Conservation (phyloP, 441 rosid species). For the Iberis amara region DNA sequence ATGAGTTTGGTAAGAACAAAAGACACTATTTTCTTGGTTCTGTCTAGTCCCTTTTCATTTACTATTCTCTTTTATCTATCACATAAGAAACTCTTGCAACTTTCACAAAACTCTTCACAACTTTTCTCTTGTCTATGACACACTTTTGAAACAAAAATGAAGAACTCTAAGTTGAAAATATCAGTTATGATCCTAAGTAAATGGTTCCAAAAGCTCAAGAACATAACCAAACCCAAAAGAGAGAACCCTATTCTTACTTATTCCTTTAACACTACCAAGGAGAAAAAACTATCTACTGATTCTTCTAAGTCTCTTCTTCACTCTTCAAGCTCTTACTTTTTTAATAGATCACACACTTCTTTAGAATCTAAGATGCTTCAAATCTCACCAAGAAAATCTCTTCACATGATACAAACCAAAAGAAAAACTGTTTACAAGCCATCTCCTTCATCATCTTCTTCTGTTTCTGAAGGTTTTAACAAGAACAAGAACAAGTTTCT, state of each 20-base stretch:
- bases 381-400: slow-evolving; percentile 35
- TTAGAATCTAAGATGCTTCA: slow-evolving; percentile 19
- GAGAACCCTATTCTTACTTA: slow-evolving; percentile 14
- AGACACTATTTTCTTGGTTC: slow-evolving; percentile 5
- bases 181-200: slow-evolving; percentile 54
- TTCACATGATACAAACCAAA: slow-evolving; percentile 33
- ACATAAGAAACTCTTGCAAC: slow-evolving; percentile 8
- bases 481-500: background rate
- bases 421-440: slow-evolving; percentile 59
- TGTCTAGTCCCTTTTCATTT: slow-evolving; percentile 13
- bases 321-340: slow-evolving; percentile 33
- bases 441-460: slow-evolving; percentile 29
- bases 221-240: slow-evolving; percentile 32
- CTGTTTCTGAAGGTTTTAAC: slow-evolving; percentile 16
- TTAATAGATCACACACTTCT: slow-evolving; percentile 22
- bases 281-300: background rate
- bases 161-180: slow-evolving; percentile 39
- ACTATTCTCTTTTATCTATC: slow-evolving; percentile 17
- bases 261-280: slow-evolving; percentile 17
- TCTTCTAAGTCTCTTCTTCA: slow-evolving; percentile 28
- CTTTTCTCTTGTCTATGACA: background rate
- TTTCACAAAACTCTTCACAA: background rate
- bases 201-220: slow-evolving; percentile 60
- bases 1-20: slow-evolving; percentile 13
- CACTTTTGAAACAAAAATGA: slow-evolving; percentile 32